Conservation (phyloP, 108 stramenopile species). For the Seminavis robusta region DNA sequence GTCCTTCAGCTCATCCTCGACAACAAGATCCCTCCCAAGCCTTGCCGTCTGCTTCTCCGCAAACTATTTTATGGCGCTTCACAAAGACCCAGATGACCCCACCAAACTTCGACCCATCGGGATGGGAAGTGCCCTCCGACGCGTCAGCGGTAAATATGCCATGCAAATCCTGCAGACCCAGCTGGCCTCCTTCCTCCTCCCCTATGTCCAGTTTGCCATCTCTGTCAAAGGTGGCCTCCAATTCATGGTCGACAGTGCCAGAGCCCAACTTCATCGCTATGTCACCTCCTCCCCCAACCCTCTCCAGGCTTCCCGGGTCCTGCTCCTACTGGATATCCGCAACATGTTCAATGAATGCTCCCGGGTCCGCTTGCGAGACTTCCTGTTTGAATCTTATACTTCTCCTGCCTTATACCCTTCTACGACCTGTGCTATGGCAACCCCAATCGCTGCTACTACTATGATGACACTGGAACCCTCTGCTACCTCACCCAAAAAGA, state of each 20-base stretch:
- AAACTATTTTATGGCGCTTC: constrained; percentile 26
- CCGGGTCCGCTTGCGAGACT: background rate
- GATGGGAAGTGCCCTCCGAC: constrained; percentile 16
- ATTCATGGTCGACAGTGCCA: constrained; percentile 13
- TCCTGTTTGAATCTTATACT: background rate
- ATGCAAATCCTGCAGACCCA: background rate
- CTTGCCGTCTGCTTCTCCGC: no score
- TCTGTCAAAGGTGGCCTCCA: constrained; percentile 8
- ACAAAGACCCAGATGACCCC: constrained; percentile 20
- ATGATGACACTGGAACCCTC: background rate
- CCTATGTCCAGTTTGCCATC: constrained; percentile 1
- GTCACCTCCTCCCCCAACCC: constrained; percentile 9
- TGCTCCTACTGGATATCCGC: constrained; percentile 11
- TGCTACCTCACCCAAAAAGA: background rate
- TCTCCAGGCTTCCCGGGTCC: constrained; percentile 4
- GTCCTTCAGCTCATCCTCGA: background rate
- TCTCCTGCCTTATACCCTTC: constrained; percentile 10
- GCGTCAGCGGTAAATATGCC: constrained; percentile 12
- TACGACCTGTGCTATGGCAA: constrained; percentile 3
- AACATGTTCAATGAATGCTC: constrained; percentile 34
- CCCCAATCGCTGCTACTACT: background rate
- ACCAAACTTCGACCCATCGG: constrained; percentile 21
- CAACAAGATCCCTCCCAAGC: no score
- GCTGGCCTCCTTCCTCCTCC: constrained; percentile 11
- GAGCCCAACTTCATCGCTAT: constrained; percentile 7